phyloP scores from a whole-genome alignment of 352 stramenopile genomes.

The Saprolegnia diclina region DNA sequence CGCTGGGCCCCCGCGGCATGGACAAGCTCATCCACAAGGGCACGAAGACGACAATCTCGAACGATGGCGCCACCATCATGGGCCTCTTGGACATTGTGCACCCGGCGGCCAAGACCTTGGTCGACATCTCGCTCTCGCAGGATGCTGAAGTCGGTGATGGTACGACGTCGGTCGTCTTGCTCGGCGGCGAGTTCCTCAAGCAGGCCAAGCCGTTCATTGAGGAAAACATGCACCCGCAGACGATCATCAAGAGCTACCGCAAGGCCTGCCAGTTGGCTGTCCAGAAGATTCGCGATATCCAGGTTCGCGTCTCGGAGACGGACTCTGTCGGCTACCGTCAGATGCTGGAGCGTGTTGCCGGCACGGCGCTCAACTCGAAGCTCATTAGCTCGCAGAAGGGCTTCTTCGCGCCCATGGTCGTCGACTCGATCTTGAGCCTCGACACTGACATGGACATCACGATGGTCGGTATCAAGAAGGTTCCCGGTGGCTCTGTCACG shows the following conservation, averaged over 20 bases:
- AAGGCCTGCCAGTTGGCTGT: conserved; percentile 80
- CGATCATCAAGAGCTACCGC: conserved; percentile 87
- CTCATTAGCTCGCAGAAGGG: conserved; percentile 95
- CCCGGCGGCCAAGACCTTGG: conserved; percentile 96
- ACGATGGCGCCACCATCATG: conserved; percentile 99
- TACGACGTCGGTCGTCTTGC: conserved; percentile 96
- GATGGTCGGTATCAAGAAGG: conserved; percentile 98
- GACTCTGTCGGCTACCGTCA: conserved; percentile 69
- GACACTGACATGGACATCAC: conserved; percentile 83
- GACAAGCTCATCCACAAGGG: conserved; percentile 98
- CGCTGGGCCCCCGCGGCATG: conserved; percentile 96
- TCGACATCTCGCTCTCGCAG: conserved; percentile 96
- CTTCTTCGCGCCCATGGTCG: conserved; percentile 98
- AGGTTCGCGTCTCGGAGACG: conserved; percentile 77
- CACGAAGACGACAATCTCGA: conserved; percentile 95
- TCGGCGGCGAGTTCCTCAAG: conserved; percentile 96
- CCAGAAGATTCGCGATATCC: conserved; percentile 78
- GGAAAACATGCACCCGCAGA: conserved; percentile 94
- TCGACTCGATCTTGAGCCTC: conserved; percentile 92
- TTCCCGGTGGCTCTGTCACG: conserved; percentile 95
- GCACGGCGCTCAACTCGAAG: conserved; percentile 98
- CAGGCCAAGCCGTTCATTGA: conserved; percentile 97
- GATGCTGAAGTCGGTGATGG: conserved; percentile 87
- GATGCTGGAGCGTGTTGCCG: conserved; percentile 90
- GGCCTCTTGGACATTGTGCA: conserved; percentile 98